Evolutionary conservation across 331 rosid species (phyloP), one percentile per base, ranked within the genome.

Genomic region (Pyracantha coccinea): DNA sequence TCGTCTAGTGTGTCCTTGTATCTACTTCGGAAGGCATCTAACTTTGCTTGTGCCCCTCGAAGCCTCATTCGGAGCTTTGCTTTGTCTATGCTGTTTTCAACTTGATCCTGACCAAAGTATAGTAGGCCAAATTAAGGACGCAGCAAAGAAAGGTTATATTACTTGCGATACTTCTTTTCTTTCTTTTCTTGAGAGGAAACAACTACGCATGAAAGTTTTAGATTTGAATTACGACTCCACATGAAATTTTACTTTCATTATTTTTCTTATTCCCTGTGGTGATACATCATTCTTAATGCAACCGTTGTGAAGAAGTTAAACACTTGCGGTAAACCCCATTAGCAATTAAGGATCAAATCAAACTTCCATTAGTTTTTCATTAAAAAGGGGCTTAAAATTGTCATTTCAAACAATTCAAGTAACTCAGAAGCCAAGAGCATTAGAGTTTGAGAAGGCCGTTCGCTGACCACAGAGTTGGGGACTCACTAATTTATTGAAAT

Each of bases 61-160:
- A 91, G 87, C 79, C 95, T 83, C 93, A 92, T 87, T 77, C 88
- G 83, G 11, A 82, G 81, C 74, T 88, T 90, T 9, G 92, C 69
- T 71, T 57, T 81, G 57, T 81, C 86, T 58, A 77, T 91, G 75
- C 73, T 73, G 66, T 61, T 86, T 44, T 75, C 38, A 7, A 86
- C 83, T 66, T 75, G 81, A 70, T 83, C 88, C 98, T 93, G 86
- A 55, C 71, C 73, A 77, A 23, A 59, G 80, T 71, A 35, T 12
- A 45, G 13, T 27, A 62, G 27, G 6, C 58, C 71, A 76, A 5
- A 53, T 41, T 23, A 47, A 15, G 57, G 25, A 41, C 60, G 8
- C 4, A 55, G 27, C 59, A 15, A 24, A 45, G 31, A 19, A 16
- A 45, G 35, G 45, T 45, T 3, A 25, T 3, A 69, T 15, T 35